Percentiles rank a stretch among this genome's conserved stretches.
Conservation (phyloP, 2,329 filamentous ascomycete species). For the Tolypocladium inflatum region DNA sequence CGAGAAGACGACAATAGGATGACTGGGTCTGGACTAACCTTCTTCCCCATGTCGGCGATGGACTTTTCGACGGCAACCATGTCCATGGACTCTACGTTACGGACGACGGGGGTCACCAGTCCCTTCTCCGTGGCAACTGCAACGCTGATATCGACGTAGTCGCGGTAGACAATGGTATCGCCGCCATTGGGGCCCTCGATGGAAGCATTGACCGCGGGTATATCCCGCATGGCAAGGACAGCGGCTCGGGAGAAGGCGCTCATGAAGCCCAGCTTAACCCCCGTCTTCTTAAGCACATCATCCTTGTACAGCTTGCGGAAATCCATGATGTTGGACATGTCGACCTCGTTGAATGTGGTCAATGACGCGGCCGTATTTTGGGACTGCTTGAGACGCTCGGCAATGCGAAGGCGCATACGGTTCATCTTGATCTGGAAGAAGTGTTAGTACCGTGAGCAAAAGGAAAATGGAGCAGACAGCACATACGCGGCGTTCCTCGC, state of each 20-base stretch:
- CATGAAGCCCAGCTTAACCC: constrained; percentile 99
- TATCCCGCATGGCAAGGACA: constrained; percentile 84
- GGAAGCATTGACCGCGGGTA: constrained; percentile 92
- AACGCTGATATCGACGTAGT: constrained; percentile 96
- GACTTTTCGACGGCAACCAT: constrained; percentile 81
- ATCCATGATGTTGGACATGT: constrained; percentile 97
- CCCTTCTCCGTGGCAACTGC: constrained; percentile 97
- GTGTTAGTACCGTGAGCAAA: neutral
- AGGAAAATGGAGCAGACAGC: neutral
- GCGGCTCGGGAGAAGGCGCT: constrained; percentile 89
- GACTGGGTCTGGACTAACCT: constrained; percentile 42
- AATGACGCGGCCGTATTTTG: constrained; percentile 96
- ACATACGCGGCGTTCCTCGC: constrained; percentile 80
- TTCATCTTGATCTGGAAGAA: constrained; percentile 94
- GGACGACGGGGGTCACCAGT: constrained; percentile 89
- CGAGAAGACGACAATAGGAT: neutral
- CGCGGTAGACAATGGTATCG: constrained; percentile 95
- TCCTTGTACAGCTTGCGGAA: constrained; percentile 98
- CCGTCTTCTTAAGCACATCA: constrained; percentile 88
- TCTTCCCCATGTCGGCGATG: constrained; percentile 92
- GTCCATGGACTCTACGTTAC: constrained; percentile 84
- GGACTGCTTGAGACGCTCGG: constrained; percentile 96
- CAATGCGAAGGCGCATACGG: constrained; percentile 94
- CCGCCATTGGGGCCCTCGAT: constrained; percentile 93
- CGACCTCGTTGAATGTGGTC: constrained; percentile 98